Evolutionary conservation across 768 basidiomycete species (phyloP).

Genomic region (Termitomyces sp.): DNA sequence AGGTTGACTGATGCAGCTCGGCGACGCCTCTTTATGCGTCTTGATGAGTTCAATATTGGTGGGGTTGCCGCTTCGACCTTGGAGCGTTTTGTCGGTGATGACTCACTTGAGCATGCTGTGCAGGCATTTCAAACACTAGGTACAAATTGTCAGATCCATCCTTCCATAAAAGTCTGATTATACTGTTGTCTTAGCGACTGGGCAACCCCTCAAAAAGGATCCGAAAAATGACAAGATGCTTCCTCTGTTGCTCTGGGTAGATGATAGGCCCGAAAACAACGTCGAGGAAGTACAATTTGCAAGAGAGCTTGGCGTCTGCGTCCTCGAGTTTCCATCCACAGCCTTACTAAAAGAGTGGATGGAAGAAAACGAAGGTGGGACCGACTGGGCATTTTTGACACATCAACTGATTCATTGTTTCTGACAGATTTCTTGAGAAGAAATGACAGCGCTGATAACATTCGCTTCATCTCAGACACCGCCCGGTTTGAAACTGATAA

Average conservation of each 20-base stretch:
- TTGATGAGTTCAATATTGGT: conserved; percentile 20
- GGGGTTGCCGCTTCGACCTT: conserved; percentile 16
- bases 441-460: conserved; percentile 10
- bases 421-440: conserved; percentile 12
- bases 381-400: not conserved
- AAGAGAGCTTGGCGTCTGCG: conserved; percentile 11
- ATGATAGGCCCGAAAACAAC: conserved; percentile 16
- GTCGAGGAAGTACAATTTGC: conserved; percentile 14
- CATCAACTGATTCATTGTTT: not conserved
- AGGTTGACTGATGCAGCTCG: conserved; percentile 12
- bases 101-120: conserved; percentile 16
- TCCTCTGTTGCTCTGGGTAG: conserved; percentile 22
- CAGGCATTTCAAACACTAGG: conserved; percentile 12
- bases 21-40: conserved; percentile 15
- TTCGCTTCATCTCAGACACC: conserved; percentile 20
- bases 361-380: conserved; percentile 17
- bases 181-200: not conserved
- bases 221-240: conserved; percentile 3
- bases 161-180: not conserved
- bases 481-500: conserved; percentile 12
- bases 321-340: conserved; percentile 17
- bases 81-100: conserved; percentile 16
- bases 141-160: not conserved
- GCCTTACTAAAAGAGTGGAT: conserved; percentile 20
- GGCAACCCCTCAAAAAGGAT: not conserved